Conservation (phyloP, 176 grass and related monocot genomes). For the Chrysopogon serrulatus region DNA sequence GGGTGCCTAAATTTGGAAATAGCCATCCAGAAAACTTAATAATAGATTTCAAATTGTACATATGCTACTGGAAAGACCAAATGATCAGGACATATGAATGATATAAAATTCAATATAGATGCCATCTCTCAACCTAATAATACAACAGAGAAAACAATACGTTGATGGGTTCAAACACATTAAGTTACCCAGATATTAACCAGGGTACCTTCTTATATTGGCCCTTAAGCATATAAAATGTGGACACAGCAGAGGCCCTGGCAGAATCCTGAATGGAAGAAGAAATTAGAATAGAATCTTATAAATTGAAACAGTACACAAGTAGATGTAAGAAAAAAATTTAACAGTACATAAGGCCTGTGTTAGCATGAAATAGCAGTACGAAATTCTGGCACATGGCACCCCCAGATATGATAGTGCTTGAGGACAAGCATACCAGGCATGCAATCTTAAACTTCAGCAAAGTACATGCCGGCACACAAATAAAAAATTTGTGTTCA, state of each 20-base stretch:
- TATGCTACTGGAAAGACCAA: background rate
- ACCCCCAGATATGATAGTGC: constrained; percentile 29
- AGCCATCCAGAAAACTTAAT: background rate
- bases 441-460: constrained; percentile 20
- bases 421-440: constrained; percentile 17
- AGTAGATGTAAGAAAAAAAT: constrained; percentile 24
- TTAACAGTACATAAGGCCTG: constrained; percentile 18
- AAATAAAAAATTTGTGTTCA: background rate
- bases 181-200: constrained; percentile 83
- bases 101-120: background rate
- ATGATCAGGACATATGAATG: background rate
- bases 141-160: constrained; percentile 11
- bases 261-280: constrained; percentile 88
- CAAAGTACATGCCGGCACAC: constrained; percentile 5
- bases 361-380: constrained; percentile 24
- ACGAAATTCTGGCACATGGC: background rate
- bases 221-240: constrained; percentile 85
- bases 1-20: background rate
- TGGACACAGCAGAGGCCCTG: constrained; percentile 63
- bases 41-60: background rate
- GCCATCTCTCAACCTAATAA: background rate
- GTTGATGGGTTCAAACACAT: constrained; percentile 41
- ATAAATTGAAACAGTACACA: constrained; percentile 25
- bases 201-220: constrained; percentile 96
- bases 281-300: constrained; percentile 73